Evolutionary conservation across 2,329 filamentous ascomycete genomes (phyloP), one percentile per base, ranked within the genome.

Genomic region (Fusarium mangiferae): DNA sequence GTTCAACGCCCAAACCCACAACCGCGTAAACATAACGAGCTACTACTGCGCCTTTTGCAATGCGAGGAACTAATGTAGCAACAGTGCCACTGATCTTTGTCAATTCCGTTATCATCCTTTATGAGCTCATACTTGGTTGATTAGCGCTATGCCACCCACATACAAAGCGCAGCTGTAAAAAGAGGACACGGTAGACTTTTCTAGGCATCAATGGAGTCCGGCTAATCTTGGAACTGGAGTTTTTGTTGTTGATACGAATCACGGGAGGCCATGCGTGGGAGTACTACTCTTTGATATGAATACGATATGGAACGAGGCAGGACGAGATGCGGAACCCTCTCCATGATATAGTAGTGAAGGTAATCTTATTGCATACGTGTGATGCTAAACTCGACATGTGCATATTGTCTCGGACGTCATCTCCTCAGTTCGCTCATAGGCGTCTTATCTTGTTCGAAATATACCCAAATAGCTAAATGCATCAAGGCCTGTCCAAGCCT

Each of bases 51-150:
- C 24, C 41, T 24, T 10, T 17, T 49, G 12, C 38, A 44, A 60
- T 5, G 26, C 30, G 15, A 26, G 35, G n/a, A 10, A 42, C 75
- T 78, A 58, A 78, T 39, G 20, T 18, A 12, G 15, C 36, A 18
- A 20, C 77, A 96, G 94, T 96, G 87, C 95, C 94, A 20, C 84
- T 97, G 72, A 97, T 97, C 83, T 89, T 90, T 71, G 90, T 96
- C 79, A 97, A 97, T 82, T 91, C 91, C 11, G 82, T 95, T 75
- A 92, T 97, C 75, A 96, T 97, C 80, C 81, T 94, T 68, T 97
- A 95, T 84, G 92, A 95, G 84, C 85, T 96, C 45, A 87, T 95
- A 52, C 85, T 95, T 35, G 93, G 93, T 66, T 95, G 85, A 88
- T 67, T 28, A 20, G 33, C 48, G 8, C 41, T 33, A 30, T 49